phyloP scores from a whole-genome alignment of 179 eudicot species.

The Nepenthes alata region DNA sequence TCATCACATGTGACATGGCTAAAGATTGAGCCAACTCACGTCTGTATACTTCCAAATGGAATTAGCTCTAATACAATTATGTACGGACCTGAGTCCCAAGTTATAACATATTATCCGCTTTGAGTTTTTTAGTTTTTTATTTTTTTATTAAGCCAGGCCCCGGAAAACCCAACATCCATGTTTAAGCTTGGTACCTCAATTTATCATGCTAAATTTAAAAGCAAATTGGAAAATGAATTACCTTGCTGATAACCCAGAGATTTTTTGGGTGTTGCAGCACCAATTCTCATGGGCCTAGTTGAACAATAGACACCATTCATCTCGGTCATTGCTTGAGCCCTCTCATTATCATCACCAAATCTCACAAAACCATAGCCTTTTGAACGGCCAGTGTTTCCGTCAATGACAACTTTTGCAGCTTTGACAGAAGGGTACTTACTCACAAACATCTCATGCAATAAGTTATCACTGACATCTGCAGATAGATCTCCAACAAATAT shows the following conservation, averaged over 20 bases:
- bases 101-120: too few species aligned
- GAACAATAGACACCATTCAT: slow-evolving; percentile 94
- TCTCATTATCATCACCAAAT: slow-evolving; percentile 93
- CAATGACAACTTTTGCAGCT: slow-evolving; percentile 95
- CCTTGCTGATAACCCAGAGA: slow-evolving; percentile 74
- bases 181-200: too few species aligned
- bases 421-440: slow-evolving; percentile 78
- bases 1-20: too few species aligned
- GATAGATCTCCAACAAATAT: slow-evolving; percentile 97
- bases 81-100: too few species aligned
- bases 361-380: slow-evolving; percentile 97
- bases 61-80: too few species aligned
- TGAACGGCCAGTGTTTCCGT: slow-evolving; percentile 85
- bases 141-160: too few species aligned
- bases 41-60: too few species aligned
- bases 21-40: too few species aligned
- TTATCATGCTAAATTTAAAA: neutral
- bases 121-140: too few species aligned
- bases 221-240: slow-evolving; percentile 8
- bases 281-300: slow-evolving; percentile 87
- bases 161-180: too few species aligned
- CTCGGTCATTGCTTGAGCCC: slow-evolving; percentile 82
- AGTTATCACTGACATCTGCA: slow-evolving; percentile 77
- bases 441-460: slow-evolving; percentile 71
- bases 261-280: slow-evolving; percentile 89